Evolutionary conservation across 2,329 filamentous ascomycete genomes (phyloP).

Genomic region (Fusarium sp.): DNA sequence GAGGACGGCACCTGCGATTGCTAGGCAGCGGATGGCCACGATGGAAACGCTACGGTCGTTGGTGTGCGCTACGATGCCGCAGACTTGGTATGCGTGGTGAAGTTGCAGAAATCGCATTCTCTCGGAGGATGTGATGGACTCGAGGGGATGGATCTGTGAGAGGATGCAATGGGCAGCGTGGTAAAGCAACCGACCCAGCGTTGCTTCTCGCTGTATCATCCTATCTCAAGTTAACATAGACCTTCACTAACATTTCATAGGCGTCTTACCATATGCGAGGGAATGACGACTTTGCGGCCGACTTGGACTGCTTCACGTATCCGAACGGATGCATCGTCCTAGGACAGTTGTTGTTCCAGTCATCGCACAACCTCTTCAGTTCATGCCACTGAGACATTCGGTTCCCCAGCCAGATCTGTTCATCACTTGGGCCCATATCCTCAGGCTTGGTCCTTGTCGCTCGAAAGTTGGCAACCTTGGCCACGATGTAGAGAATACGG

Average conservation of each 20-base stretch:
- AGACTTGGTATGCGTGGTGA: conserved; percentile 85
- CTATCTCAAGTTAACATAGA: conserved; percentile 53
- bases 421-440: conserved; percentile 69
- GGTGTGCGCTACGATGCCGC: conserved; percentile 88
- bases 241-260: not conserved
- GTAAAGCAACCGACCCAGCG: conserved; percentile 88
- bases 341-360: conserved; percentile 84
- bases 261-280: conserved; percentile 82
- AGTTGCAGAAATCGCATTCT: conserved; percentile 79
- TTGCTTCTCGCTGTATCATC: conserved; percentile 85
- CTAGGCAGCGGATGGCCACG: conserved; percentile 82
- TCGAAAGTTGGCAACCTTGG: conserved; percentile 88
- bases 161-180: conserved; percentile 88
- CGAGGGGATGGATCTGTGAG: conserved; percentile 81
- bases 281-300: conserved; percentile 78
- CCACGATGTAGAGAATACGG: conserved; percentile 88
- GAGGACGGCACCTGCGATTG: conserved; percentile 81
- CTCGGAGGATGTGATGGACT: conserved; percentile 66
- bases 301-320: conserved; percentile 77
- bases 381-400: conserved; percentile 81
- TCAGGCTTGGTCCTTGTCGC: conserved; percentile 74
- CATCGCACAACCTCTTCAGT: conserved; percentile 84
- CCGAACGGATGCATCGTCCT: conserved; percentile 89
- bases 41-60: conserved; percentile 84
- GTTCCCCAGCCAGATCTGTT: conserved; percentile 73